Conservation (phyloP, 441 rosid species). For the Pelargonium cotyledonis region DNA sequence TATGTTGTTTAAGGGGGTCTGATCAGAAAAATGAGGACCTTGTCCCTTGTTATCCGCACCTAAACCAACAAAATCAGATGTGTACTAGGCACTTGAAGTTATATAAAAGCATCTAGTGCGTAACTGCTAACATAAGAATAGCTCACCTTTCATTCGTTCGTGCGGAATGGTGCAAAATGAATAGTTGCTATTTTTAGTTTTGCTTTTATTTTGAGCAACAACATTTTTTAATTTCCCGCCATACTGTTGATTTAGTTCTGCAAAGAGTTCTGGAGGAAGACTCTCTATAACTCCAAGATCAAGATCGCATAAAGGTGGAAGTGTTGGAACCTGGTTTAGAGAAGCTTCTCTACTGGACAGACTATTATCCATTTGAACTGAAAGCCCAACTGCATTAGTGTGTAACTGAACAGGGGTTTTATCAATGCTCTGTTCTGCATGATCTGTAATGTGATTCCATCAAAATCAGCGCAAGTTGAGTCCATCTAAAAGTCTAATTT, state of each 20-base stretch:
- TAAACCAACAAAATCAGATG: conserved; percentile 16
- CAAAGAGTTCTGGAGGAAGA: conserved; percentile 78
- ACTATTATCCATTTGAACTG: conserved; percentile 30
- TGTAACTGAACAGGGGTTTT: conserved; percentile 29
- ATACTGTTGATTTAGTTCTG: conserved; percentile 76
- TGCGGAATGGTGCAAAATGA: conserved; percentile 22
- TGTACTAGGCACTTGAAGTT: conserved; percentile 21
- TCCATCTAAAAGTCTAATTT: neutral
- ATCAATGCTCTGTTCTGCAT: conserved; percentile 23
- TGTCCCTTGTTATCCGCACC: conserved; percentile 21
- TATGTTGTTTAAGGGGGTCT: conserved; percentile 15
- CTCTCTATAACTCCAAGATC: conserved; percentile 72
- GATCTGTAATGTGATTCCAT: conserved; percentile 35
- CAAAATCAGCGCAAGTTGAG: conserved; percentile 9
- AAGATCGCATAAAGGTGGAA: conserved; percentile 65
- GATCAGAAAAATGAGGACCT: conserved; percentile 25
- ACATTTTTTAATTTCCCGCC: conserved; percentile 62
- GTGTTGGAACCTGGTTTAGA: conserved; percentile 31
- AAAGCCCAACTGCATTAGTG: conserved; percentile 26
- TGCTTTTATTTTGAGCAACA: conserved; percentile 43
- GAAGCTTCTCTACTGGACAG: conserved; percentile 23
- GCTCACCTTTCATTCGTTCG: conserved; percentile 35
- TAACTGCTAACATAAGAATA: conserved; percentile 10
- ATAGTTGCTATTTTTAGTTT: conserved; percentile 28
- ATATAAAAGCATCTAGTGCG: neutral